phyloP scores from a whole-genome alignment of 2,329 filamentous ascomycete species.

The Xylariomycetidae sp. region DNA sequence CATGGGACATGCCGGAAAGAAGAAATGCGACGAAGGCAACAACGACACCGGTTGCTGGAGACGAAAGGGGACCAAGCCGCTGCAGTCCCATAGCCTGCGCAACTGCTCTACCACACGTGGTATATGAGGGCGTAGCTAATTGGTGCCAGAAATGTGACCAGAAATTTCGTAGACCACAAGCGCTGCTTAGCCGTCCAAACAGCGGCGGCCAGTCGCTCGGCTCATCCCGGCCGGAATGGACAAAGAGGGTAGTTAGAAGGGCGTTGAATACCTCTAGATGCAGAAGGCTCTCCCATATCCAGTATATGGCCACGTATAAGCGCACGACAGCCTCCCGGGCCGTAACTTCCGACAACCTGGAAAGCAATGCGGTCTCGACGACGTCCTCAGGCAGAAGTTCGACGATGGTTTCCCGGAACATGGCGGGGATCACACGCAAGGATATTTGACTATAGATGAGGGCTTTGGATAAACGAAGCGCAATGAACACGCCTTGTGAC shows the following conservation, averaged over 20 bases:
- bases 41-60: not conserved
- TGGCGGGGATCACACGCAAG: not conserved
- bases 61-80: no score
- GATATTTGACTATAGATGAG: slow-evolving; percentile 2
- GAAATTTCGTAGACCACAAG: slow-evolving; percentile 7
- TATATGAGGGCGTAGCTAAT: slow-evolving; percentile 2
- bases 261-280: slow-evolving; percentile 9
- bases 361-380: not conserved
- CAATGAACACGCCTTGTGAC: not conserved
- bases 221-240: slow-evolving; percentile 5
- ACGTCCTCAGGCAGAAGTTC: slow-evolving; percentile 4
- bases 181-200: slow-evolving; percentile 1
- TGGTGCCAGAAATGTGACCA: slow-evolving; percentile 6
- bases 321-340: slow-evolving; percentile 2
- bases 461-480: not conserved
- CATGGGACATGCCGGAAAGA: slow-evolving; percentile 8
- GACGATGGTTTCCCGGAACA: slow-evolving; percentile 2
- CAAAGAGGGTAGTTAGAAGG: slow-evolving; percentile 1
- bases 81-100: not conserved
- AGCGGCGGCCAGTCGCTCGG: slow-evolving; percentile 8
- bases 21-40: slow-evolving; percentile 9
- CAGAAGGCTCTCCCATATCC: slow-evolving; percentile 8
- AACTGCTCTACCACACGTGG: not conserved
- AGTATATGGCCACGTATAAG: slow-evolving; percentile 1
- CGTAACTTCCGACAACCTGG: slow-evolving; percentile 1